These are phyloP conservation scores for Boletus tylopilopsis DNA, from an alignment of 768 basidiomycete species.

Conservation along the genomic window DNA sequence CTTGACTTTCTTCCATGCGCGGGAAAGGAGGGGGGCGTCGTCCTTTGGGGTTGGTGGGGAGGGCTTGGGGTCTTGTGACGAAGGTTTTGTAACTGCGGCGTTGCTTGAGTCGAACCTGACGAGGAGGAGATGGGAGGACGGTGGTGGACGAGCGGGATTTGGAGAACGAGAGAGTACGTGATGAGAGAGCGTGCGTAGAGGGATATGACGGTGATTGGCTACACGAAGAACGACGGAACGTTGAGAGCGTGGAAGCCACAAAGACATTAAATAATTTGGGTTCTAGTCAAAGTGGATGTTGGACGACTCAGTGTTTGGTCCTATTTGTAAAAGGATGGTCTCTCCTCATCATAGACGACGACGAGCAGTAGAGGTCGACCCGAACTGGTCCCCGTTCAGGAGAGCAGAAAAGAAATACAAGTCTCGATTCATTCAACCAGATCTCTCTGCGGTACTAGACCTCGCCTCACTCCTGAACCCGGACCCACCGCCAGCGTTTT, in stretches of 20 bases:
- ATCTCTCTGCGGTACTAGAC: conserved; percentile 68
- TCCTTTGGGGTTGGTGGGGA: conserved; percentile 48
- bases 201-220: conserved; percentile 15
- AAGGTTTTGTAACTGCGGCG: conserved; percentile 15
- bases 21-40: conserved; percentile 44
- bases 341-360: conserved; percentile 45
- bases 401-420: conserved; percentile 80
- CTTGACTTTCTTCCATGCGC: conserved; percentile 91
- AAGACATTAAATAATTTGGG: too few species aligned
- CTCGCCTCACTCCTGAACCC: conserved; percentile 41
- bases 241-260: conserved; percentile 68
- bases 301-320: conserved; percentile 17
- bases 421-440: conserved; percentile 71
- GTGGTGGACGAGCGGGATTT: conserved; percentile 24
- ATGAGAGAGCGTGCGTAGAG: conserved; percentile 7
- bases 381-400: conserved; percentile 71
- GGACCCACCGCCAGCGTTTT: background rate
- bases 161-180: conserved; percentile 13
- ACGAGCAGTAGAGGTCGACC: conserved; percentile 45
- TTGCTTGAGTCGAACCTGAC: conserved; percentile 13
- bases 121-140: conserved; percentile 12
- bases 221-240: conserved; percentile 42
- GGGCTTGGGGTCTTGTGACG: conserved; percentile 41
- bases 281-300: too few species aligned
- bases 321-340: conserved; percentile 28